These are phyloP conservation scores for Penicillium taxi DNA, from an alignment of 495 filamentous ascomycete species.

Conservation along the genomic window DNA sequence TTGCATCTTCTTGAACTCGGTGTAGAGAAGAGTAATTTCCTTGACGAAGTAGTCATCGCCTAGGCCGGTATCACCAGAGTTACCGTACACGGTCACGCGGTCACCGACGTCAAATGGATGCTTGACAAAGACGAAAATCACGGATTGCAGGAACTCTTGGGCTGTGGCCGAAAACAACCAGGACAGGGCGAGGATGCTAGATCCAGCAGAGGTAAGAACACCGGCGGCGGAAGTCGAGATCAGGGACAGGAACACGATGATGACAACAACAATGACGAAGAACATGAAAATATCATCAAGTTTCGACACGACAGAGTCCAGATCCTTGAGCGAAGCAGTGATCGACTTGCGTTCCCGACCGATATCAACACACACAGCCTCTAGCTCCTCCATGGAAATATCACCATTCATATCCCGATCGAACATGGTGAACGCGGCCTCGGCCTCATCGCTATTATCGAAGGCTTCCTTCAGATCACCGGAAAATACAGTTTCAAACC, in stretches of 20 bases:
- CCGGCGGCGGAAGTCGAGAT: conserved; percentile 82
- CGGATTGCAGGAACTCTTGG: conserved; percentile 84
- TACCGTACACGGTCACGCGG: conserved; percentile 84
- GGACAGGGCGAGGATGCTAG: conserved; percentile 73
- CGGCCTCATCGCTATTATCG: conserved; percentile 76
- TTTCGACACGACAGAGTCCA: conserved; percentile 92
- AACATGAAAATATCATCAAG: conserved; percentile 83
- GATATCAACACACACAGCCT: conserved; percentile 89
- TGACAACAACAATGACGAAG: conserved; percentile 66
- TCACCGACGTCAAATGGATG: conserved; percentile 97
- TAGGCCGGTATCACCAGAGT: conserved; percentile 63
- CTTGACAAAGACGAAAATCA: conserved; percentile 96
- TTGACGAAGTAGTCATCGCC: conserved; percentile 96
- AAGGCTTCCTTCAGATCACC: conserved; percentile 78
- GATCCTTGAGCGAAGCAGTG: conserved; percentile 84
- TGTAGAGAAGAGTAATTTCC: conserved; percentile 88
- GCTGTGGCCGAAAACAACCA: conserved; percentile 91
- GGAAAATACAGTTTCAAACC: conserved; percentile 62
- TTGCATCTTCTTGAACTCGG: conserved; percentile 98
- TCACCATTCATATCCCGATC: conserved; percentile 97
- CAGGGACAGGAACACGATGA: conserved; percentile 80
- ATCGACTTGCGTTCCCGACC: conserved; percentile 93
- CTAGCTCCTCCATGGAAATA: conserved; percentile 91
- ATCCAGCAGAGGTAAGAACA: conserved; percentile 81
- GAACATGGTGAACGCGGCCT: conserved; percentile 87